Percentiles rank a stretch among this genome's conserved stretches.
Evolutionary conservation across 2,329 filamentous ascomycete genomes (phyloP).

Genomic region (Emmonsia crescens): DNA sequence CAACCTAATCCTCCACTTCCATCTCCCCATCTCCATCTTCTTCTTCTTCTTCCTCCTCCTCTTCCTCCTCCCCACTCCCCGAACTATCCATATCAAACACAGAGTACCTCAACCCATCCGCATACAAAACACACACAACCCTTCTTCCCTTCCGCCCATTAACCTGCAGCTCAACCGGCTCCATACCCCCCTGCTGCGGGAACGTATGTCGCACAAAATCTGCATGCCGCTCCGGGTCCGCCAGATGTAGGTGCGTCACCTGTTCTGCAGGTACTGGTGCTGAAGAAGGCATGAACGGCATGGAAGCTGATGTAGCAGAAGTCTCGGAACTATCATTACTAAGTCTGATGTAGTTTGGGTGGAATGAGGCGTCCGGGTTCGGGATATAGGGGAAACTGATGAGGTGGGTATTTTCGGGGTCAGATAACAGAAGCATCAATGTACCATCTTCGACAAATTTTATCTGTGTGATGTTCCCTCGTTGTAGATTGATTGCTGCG

Average conservation of each 20-base stretch:
- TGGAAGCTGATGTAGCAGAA: conserved; percentile 1
- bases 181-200: conserved; percentile 31
- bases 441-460: conserved; percentile 56
- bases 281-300: no score
- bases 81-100: conserved; percentile 45
- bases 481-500: conserved; percentile 23
- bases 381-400: conserved; percentile 25
- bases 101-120: conserved; percentile 43
- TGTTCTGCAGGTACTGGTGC: conserved; percentile 6
- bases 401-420: conserved; percentile 25
- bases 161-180: conserved; percentile 41
- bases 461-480: conserved; percentile 43
- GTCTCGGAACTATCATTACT: conserved; percentile 1
- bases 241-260: conserved; percentile 8
- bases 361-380: conserved; percentile 9
- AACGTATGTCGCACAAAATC: conserved; percentile 39
- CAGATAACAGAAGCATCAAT: conserved; percentile 49
- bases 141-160: conserved; percentile 46
- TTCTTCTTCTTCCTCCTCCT: conserved; percentile 15
- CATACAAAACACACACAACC: conserved; percentile 45
- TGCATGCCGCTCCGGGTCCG: conserved; percentile 12
- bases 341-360: conserved; percentile 15
- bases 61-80: conserved; percentile 20
- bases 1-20: background rate
- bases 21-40: conserved; percentile 12